Percentiles rank a stretch among this genome's conserved stretches.
Evolutionary conservation across 345 rosid genomes (phyloP).

Genomic region (Psidium guajava): DNA sequence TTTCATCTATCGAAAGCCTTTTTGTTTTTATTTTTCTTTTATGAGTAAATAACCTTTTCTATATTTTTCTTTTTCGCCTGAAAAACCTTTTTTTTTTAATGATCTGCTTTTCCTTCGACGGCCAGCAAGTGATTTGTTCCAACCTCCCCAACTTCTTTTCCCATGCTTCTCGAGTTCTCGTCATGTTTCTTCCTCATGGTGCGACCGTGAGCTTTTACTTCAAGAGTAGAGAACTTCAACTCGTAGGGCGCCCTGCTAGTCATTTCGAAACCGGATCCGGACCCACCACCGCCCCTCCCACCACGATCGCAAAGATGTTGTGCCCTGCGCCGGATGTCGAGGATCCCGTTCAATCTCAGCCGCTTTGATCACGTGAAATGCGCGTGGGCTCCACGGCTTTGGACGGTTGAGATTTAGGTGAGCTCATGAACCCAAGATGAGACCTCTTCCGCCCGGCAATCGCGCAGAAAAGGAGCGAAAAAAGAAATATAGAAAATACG

Average conservation of each 20-base stretch:
- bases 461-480: no score
- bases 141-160: neutral
- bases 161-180: neutral
- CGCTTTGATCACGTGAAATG: neutral
- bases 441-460: neutral
- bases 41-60: neutral
- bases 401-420: neutral
- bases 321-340: neutral
- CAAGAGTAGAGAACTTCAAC: neutral
- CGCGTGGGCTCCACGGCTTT: neutral
- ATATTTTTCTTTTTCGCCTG: neutral
- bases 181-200: neutral
- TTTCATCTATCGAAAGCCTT: neutral
- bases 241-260: neutral
- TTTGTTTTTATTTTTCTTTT: neutral
- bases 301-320: neutral
- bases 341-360: neutral
- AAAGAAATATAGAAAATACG: neutral
- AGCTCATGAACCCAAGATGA: neutral
- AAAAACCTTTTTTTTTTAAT: neutral
- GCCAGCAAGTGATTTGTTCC: neutral
- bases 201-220: neutral
- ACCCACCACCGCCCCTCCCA: neutral
- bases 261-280: neutral
- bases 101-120: neutral